These are phyloP conservation scores for Boletellus sp. DNA, from an alignment of 768 basidiomycete genomes.

Conservation along the genomic window DNA sequence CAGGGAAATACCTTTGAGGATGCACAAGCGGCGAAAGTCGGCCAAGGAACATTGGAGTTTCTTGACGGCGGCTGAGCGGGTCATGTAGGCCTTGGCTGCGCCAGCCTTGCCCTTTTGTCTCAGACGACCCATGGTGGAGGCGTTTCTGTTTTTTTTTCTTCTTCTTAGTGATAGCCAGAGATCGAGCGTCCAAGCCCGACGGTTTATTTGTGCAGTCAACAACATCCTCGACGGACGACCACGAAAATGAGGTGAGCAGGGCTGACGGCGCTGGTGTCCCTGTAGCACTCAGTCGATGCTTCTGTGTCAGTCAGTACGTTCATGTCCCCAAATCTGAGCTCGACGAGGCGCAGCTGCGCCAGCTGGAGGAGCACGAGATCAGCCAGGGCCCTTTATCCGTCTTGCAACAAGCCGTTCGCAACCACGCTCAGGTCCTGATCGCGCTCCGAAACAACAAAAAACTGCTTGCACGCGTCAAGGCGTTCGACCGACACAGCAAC, in stretches of 20 bases:
- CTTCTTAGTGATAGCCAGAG: background rate
- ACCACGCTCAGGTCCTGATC: conserved; percentile 96
- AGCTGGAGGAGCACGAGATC: conserved; percentile 97
- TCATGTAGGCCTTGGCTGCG: conserved; percentile 88
- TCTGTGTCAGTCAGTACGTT: conserved; percentile 78
- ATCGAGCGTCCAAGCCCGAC: background rate
- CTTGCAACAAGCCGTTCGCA: conserved; percentile 94
- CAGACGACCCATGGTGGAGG: conserved; percentile 62
- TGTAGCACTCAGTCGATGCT: conserved; percentile 4
- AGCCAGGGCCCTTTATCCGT: conserved; percentile 96
- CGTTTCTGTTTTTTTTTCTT: background rate
- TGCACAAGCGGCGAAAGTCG: conserved; percentile 95
- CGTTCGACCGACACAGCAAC: conserved; percentile 97
- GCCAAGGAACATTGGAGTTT: conserved; percentile 95
- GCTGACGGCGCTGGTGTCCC: background rate
- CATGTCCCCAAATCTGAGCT: conserved; percentile 96
- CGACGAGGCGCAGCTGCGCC: conserved; percentile 93
- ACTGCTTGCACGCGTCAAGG: conserved; percentile 91
- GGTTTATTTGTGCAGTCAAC: conserved; percentile 34
- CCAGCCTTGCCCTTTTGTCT: conserved; percentile 86
- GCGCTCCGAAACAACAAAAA: conserved; percentile 99
- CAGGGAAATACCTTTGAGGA: conserved; percentile 75
- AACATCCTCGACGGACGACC: conserved; percentile 11
- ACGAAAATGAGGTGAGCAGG: conserved; percentile 33
- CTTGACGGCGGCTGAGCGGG: conserved; percentile 86